Conservation (phyloP, 2,329 filamentous ascomycete species). For the Penicillium sp. region DNA sequence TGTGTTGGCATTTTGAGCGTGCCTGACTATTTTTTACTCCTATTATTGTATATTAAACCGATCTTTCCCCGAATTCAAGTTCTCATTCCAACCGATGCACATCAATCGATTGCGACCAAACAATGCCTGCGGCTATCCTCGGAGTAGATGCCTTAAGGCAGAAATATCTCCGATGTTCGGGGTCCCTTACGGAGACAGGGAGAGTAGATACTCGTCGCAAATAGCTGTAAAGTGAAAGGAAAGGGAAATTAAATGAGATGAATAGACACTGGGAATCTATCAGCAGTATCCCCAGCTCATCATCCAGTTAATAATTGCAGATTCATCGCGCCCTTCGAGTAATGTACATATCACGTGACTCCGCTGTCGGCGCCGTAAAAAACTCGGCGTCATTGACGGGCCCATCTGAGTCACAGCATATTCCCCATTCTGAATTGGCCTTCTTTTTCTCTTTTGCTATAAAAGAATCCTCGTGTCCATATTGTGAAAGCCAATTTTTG, state of each 20-base stretch:
- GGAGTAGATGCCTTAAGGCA: conserved; percentile 6
- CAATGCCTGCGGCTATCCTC: conserved; percentile 5
- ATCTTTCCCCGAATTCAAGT: not conserved
- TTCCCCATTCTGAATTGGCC: conserved; percentile 22
- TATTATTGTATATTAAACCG: conserved; percentile 8
- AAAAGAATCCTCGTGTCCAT: not conserved
- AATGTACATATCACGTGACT: conserved; percentile 21
- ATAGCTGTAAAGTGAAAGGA: not conserved
- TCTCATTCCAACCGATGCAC: not conserved
- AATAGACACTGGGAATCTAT: rapidly evolving
- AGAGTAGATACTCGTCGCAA: not conserved
- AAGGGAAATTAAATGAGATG: not conserved
- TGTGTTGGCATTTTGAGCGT: conserved; percentile 6
- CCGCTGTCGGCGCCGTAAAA: conserved; percentile 27
- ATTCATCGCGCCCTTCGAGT: not conserved
- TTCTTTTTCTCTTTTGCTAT: conserved; percentile 4
- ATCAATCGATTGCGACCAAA: not conserved
- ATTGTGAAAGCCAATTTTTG: conserved; percentile 5
- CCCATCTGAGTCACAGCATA: conserved; percentile 24
- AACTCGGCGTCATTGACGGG: conserved; percentile 24
- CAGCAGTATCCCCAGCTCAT: not conserved
- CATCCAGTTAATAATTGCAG: not conserved
- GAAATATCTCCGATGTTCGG: conserved; percentile 7
- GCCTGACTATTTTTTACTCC: conserved; percentile 1
- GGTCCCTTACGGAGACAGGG: not conserved